Base-by-base conservation (phyloP, 257 asterid genomes). In the Ilex asprella region DNA sequence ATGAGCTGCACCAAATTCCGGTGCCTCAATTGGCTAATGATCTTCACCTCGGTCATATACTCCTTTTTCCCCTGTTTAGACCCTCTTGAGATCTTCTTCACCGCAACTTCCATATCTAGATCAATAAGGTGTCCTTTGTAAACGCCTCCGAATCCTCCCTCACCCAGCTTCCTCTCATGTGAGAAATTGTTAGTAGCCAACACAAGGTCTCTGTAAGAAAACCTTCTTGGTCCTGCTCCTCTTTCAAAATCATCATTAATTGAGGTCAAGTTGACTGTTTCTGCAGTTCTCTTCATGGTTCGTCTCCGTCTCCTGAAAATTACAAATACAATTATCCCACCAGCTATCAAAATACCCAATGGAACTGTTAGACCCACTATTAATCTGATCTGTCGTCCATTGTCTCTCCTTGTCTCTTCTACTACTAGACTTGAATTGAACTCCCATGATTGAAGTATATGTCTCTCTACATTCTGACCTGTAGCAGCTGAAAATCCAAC, bases 401-500 rank as follows among this genome's bases (percentile, higher is more conserved):
- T 56, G 9, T 55, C 16, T 2, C 66, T 35, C 7, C 10, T 12
- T 13, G 55, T 31, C 21, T 54, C 52, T 13, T 30, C 47, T 30
- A 63, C 12, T 30, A 61, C 70, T 1, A 74, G 76, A 61, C 51
- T 75, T 1, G 82, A 78, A 32, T 39, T 62, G 60, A 73, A 73
- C 2, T 70, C 79, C 79, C 79, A 77, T 0, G 63, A 74, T 58
- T 47, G 62, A 35, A 78, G 75, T 7, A 3, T 46, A 11, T 70
- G 74, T 2, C 63, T 8, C 59, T 74, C 79, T 2, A 52, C 61
- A 27, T 60, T 0, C n/a, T 0, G 0, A 5, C 79, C 82, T 0
- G 82, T 74, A 30, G 79, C 77, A 63, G 77, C 82, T 47, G 82
- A 78, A 65, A 78, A 70, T 12, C 79, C 82, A 1, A 63, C 51